phyloP scores from a whole-genome alignment of 2,329 filamentous ascomycete genomes.

The Dactylella cylindrospora region DNA sequence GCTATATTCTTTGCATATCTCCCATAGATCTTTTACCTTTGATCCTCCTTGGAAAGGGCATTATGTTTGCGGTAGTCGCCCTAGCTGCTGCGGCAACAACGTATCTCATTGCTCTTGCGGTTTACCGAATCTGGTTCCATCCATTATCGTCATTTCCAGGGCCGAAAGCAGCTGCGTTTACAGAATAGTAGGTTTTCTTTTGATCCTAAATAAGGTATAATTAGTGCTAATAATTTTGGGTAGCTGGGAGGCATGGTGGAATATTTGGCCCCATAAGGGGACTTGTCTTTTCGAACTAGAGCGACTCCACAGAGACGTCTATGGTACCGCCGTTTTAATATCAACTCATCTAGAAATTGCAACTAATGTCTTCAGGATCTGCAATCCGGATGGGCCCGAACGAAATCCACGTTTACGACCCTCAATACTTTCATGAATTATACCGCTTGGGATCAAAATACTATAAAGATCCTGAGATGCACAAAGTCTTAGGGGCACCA shows the following conservation, averaged over 20 bases:
- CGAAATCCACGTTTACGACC: constrained; percentile 18
- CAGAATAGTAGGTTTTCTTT: constrained; percentile 8
- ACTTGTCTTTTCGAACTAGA: constrained; percentile 13
- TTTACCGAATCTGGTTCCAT: constrained; percentile 25
- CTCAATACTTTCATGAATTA: constrained; percentile 16
- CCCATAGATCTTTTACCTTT: too few species aligned
- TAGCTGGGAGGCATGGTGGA: constrained; percentile 23
- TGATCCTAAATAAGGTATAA: background rate
- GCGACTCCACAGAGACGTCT: constrained; percentile 11
- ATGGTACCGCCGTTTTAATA: constrained; percentile 2
- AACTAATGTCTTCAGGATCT: background rate
- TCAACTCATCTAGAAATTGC: too few species aligned
- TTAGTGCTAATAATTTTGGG: background rate
- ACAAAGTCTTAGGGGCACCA: constrained; percentile 18
- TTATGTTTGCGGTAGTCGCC: constrained; percentile 1
- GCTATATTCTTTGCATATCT: too few species aligned
- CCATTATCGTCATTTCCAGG: constrained; percentile 13
- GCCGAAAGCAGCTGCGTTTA: constrained; percentile 13
- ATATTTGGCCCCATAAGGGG: constrained; percentile 18
- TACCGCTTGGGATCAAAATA: constrained; percentile 18
- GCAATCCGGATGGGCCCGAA: constrained; percentile 18
- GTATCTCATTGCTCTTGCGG: constrained; percentile 5
- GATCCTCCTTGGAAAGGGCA: background rate
- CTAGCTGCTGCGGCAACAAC: background rate
- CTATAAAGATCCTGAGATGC: constrained; percentile 25